Evolutionary conservation across 1,139 yeast species (phyloP), one percentile per base, ranked within the genome.

Genomic region (Arxiozyma slooffiae): DNA sequence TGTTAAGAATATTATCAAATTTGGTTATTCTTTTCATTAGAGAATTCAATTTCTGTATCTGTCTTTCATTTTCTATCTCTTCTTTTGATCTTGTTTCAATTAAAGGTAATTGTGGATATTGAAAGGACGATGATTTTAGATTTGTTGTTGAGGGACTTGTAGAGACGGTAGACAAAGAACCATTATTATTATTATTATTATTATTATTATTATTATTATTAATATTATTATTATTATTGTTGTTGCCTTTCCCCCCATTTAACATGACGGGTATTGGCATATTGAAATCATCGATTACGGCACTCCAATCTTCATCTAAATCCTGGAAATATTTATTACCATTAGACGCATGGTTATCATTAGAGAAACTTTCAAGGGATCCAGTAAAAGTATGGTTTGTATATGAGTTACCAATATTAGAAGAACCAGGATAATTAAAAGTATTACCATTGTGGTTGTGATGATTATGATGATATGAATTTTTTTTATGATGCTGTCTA

Each of bases 281-380:
- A 48, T 64, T 64, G 47, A 62, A 64, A 50, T 66, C 68, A 55
- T 84, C 88, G 44, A 88, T 74, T 40, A 81, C 85, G 4, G 95
- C 94, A 63, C 88, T 90, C 97, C 96, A 89, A 66, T 88, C 96
- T 60, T 85, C 95, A 63, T 88, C 96, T 47, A 81, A 67, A 61
- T 86, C 95, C 21, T 77, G 70, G 57, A 79, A 81, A 50, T 66
- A 69, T 39, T 52, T 57, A 61, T 24, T 66, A 17, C 36, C n/a
- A 22, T 11, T 21, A 11, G 18, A n/a, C n/a, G n/a, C 23, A 14
- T 16, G 41, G 26, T 40, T 41, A 6, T 20, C 41, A 21, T 16
- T 16, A 11, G 38, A 16, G 17, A 45, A 17, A 24, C 18, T 38
- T 30, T 45, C 43, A 18, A 24, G 8, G 26, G 47, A 42, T 17